Base-by-base conservation (phyloP, 176 grass and related monocot species). In the Areca catechu region DNA sequence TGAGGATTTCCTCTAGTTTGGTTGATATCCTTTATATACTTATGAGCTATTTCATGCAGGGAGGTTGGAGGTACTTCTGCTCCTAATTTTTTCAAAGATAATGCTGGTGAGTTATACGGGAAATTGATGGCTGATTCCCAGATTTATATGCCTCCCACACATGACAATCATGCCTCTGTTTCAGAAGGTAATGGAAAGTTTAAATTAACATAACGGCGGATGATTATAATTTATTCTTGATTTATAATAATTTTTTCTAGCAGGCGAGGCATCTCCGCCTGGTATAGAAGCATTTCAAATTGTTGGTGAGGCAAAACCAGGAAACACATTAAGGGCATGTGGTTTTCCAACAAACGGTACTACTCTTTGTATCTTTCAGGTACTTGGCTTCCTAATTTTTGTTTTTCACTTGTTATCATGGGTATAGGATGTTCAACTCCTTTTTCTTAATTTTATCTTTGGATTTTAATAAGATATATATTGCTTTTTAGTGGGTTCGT, bases 331-430 rank as follows among this genome's bases (percentile, higher is more conserved):
- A 71, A 82, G 2, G 57, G 93, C 87, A 54, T 82, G 83, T 73
- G 93, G 93, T 59, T 88, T 71, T 63, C 81, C 87, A 56, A 80
- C 62, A 62, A 92, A 98, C 73, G 93, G 93, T 57, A 98, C 93
- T 52, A 98, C 87, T 50, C 87, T 92, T 69, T 98, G 84, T 56
- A 83, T 85, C 83, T 98, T 98, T 74, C 93, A 98, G 86, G 93
- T 98, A 77, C 57, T 27, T 57, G 28, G 53, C 63, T 55, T 65
- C n/a, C 37, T 15, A 15, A 49, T 62, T 16, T 19, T 50, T 37
- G 29, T 3, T 70, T 53, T 18, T 37, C 34, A 23, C 50, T 71
- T 60, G 20, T 52, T 19, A 62, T 66, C 51, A 60, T 60, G 22
- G 57, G 20, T 20, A 57, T 59, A 54, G 52, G 54, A 66, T 74